Base-by-base conservation (phyloP, 768 basidiomycete genomes). In the Macrolepiota fuliginosa region DNA sequence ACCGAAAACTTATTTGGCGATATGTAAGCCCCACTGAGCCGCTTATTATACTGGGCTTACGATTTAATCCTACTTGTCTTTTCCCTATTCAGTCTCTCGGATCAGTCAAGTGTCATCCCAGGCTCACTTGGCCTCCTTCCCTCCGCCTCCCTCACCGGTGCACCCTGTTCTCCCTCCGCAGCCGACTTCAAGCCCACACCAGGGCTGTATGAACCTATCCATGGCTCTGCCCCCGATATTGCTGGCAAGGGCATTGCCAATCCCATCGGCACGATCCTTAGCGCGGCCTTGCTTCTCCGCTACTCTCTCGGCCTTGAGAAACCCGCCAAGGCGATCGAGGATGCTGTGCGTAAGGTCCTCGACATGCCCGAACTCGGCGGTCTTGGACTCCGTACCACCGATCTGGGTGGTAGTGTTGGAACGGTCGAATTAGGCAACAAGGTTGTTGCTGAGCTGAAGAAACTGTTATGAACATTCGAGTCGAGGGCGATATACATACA, bases 1-100 rank as follows among this genome's bases (percentile, higher is more conserved):
- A 99, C 95, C 0, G 96, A 96, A 76, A 98, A 98, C 74, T 74
- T 98, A 73, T 97, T 98, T 65, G 96, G 96, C 50, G 96, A 98
- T 74, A 98, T 98, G 97, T 98, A 71, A 70, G 93, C 79, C 55
- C 54, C 35, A 40, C 56, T 7, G 19, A 29, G 6, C 35, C 63
- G n/a, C 54, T n/a, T 22, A 37, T 61, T 51, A 55, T 45, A 52
- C 49, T 61, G 56, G 53, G 46, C 63, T 45, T 56, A 36, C 27
- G n/a, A 40, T 45, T 13, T 50, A 6, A 49, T 10, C 40, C 47
- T 25, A 52, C 29, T 27, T 53, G 6, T 9, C 7, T 45, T n/a
- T 45, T 45, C 17, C 42, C 46, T 69, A 3, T 32, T 32, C 7
- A 98, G 95, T 69, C 84, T 99, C 40, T 98, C 96, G 7, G 97